phyloP scores from a whole-genome alignment of 495 filamentous ascomycete genomes.

The Aspergillus homomorphus region DNA sequence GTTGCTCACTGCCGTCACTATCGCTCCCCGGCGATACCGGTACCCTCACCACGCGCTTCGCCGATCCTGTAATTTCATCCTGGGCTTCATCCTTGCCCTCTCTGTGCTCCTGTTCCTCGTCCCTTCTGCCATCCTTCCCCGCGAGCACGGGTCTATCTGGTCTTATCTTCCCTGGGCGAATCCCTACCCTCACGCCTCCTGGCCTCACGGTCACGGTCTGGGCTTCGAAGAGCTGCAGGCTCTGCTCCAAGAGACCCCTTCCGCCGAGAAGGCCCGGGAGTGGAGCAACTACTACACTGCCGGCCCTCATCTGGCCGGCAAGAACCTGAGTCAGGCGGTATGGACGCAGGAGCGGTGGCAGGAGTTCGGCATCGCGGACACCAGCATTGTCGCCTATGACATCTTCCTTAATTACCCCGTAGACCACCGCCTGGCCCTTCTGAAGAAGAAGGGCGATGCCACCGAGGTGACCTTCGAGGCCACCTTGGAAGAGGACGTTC shows the following conservation, averaged over 20 bases:
- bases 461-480: slow-evolving; percentile 70
- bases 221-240: slow-evolving; percentile 65
- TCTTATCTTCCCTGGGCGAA: slow-evolving; percentile 43
- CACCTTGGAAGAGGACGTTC: slow-evolving; percentile 75
- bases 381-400: slow-evolving; percentile 76
- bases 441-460: slow-evolving; percentile 48
- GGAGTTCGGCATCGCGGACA: slow-evolving; percentile 73
- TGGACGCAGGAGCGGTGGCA: slow-evolving; percentile 88
- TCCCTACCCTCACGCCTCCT: slow-evolving; percentile 35
- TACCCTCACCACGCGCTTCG: slow-evolving; percentile 68
- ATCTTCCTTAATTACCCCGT: slow-evolving; percentile 88
- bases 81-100: slow-evolving; percentile 55
- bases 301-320: slow-evolving; percentile 83
- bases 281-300: slow-evolving; percentile 92
- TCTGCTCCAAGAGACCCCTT: slow-evolving; percentile 70
- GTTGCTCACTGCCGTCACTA: slow-evolving; percentile 33
- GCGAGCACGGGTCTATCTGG: slow-evolving; percentile 39
- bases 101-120: slow-evolving; percentile 61
- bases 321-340: slow-evolving; percentile 79
- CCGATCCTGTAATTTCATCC: slow-evolving; percentile 66
- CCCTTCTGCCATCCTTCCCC: slow-evolving; percentile 36
- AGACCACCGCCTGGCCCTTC: slow-evolving; percentile 72
- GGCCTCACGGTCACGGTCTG: slow-evolving; percentile 50
- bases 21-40: slow-evolving; percentile 50
- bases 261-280: slow-evolving; percentile 62